Evolutionary conservation across 768 basidiomycete species (phyloP), one percentile per base, ranked within the genome.

Genomic region (Xerocomellus amylosporus): DNA sequence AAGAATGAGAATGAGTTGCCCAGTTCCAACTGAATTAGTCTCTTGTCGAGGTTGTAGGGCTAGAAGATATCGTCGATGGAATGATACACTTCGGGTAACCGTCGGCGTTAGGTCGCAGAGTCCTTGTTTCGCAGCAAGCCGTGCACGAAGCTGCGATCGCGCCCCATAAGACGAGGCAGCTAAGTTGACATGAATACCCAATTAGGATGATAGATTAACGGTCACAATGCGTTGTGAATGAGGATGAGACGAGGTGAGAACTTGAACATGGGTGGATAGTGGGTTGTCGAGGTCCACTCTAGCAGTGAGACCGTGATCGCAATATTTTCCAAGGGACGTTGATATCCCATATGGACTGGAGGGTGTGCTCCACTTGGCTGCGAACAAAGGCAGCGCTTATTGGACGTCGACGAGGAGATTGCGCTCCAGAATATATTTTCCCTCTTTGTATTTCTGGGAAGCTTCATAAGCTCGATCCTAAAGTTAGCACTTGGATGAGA

Each of bases 391-490:
- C 46, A 38, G 58, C 40, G 30, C 48, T 73, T 77, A 93, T 76
- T 93, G 88, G 51, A 93, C 90, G 65, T 93, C 90, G 62, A 86
- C 80, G 65, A 93, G 87, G 64, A 93, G 79, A 68, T 90, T 90
- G 65, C 92, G 87, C 75, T 99, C 96, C 58, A 99, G 89, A 70
- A 99, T 98, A 73, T 84, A 97, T 78, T 94, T 94, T 68, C 94
- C 93, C 76, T 99, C 96, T 70, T 99, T 99, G 80, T 98, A 99
- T 73, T 88, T 92, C 81, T 99, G 95, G 8, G 85, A 80, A 12
- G 79, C 68, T 67, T 98, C 95, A 68, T 86, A 97, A 15, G 96
- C 96, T 53, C 84, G 84, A 71, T 97, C 96, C 96, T 97, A 64
- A n/a, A 43, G n/a, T 46, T 47, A 6, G 47, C 47, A 13, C 41